Conservation (phyloP, 495 filamentous ascomycete species). For the Opeltia flavorubescens region DNA sequence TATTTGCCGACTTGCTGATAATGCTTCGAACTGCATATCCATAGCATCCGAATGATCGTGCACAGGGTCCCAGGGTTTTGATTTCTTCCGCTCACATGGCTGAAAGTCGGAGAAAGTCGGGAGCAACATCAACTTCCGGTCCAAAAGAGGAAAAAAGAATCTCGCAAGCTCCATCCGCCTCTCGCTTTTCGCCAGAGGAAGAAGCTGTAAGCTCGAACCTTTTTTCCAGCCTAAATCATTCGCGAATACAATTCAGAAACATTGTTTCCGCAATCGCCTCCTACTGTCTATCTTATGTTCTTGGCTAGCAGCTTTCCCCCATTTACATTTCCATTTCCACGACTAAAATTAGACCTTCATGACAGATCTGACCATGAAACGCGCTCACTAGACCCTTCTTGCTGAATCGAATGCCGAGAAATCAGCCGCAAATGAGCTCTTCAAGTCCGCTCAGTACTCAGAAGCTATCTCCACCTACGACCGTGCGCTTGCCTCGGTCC, state of each 20-base stretch:
- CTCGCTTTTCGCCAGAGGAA: constrained; percentile 57
- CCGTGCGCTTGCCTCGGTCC: constrained; percentile 65
- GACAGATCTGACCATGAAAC: constrained; percentile 4
- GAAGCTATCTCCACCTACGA: constrained; percentile 85
- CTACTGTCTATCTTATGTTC: background rate
- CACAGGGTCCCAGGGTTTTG: background rate
- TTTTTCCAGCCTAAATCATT: constrained; percentile 5
- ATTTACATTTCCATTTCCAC: constrained; percentile 6
- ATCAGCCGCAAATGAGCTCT: constrained; percentile 62
- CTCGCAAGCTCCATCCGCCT: background rate
- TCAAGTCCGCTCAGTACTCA: constrained; percentile 55
- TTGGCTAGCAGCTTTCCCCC: background rate
- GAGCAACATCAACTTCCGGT: background rate
- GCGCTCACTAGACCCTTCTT: constrained; percentile 43
- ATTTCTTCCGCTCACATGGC: background rate
- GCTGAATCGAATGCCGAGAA: constrained; percentile 63
- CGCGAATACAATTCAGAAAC: background rate
- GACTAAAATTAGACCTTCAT: background rate
- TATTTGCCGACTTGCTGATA: too few species aligned
- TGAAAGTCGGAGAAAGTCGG: background rate
- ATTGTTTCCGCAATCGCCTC: background rate
- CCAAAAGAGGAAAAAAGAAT: background rate
- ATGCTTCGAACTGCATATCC: background rate
- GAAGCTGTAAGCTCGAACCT: constrained; percentile 44
- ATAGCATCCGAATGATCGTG: constrained; percentile 2